Conservation (phyloP, 176 grass and related monocot species). For the Oropetium thomaeum region DNA sequence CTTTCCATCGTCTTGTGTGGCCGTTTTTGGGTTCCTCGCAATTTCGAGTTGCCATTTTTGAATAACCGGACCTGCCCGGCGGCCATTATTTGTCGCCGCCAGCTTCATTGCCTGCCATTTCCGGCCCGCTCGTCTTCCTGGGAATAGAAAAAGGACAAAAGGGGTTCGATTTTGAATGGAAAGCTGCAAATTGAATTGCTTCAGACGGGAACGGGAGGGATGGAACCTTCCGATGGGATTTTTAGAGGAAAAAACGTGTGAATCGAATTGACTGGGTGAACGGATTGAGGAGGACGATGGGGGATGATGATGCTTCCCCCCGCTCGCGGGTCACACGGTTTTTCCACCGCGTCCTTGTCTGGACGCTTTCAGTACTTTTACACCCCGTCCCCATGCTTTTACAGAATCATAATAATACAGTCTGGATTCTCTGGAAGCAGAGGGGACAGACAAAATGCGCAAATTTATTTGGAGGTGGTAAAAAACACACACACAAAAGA, state of each 20-base stretch:
- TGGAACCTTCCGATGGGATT: too few relatives aligned
- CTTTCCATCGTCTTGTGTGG: neutral
- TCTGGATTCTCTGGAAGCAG: conserved; percentile 30
- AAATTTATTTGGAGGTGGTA: neutral
- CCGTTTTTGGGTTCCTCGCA: too few relatives aligned
- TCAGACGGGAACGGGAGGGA: too few relatives aligned
- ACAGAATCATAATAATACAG: too few relatives aligned
- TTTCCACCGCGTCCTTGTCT: conserved; percentile 29
- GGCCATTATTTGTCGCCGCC: neutral
- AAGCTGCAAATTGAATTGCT: neutral
- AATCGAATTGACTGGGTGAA: conserved; percentile 26
- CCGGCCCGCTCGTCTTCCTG: neutral
- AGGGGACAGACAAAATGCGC: neutral
- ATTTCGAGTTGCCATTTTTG: conserved; percentile 15
- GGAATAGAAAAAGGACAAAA: neutral
- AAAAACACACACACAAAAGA: too few relatives aligned
- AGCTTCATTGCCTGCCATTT: conserved; percentile 4
- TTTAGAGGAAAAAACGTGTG: neutral
- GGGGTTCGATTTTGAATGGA: neutral
- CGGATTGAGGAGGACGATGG: too few relatives aligned
- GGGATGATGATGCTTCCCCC: too few relatives aligned
- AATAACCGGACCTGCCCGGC: neutral
- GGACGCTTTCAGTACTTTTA: conserved; percentile 5
- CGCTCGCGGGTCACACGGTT: conserved; percentile 37
- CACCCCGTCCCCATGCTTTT: neutral